Base-by-base conservation (phyloP, 805 yeast species). In the Citeromyces matritensis region DNA sequence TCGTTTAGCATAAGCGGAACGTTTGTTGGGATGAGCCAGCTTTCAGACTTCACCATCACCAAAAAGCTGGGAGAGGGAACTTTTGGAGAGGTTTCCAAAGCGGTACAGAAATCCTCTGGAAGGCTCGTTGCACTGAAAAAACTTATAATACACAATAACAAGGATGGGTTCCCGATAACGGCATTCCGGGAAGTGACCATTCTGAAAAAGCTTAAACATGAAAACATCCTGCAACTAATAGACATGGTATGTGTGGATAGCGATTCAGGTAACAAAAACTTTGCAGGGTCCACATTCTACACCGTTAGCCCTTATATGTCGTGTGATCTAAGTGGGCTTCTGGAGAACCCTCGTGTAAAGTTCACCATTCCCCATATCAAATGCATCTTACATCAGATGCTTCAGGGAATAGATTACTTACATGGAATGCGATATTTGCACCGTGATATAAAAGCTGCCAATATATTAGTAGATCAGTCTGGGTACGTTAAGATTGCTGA, bases 401-500 rank as follows among this genome's bases (percentile, higher is more conserved):
- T 93, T 6, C 57, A 62, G 33, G 98, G 97, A 6, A 64, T 91
- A 25, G 71, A 80, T 37, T 91, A 76, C 46, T 69, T 91, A 21
- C 99, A 91, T 53, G 55, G 48, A 29, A 42, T 54, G 40, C 53
- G 68, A 39, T 63, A 64, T 45, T 43, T 78, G 50, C 99, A 91
- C 51, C 65, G 99, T 35, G 99, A 91, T 47, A 82, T 91, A 36
- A 91, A 91, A 52, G 85, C 97, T 0, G 95, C 98, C n/a, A 91
- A 91, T 45, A 80, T 91, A 23, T 63, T 91, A 25, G 65, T 91
- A 6, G 86, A 80, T 44, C 68, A 63, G 32, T 57, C 63, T 32
- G 98, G 98, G 1, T 57, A 71, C 6, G 60, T 93, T 25, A 88
- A 88, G 45, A 71, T 91, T 30, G 98, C 95, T 2, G 99, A 91